Percentiles rank a stretch among this genome's conserved stretches.
Evolutionary conservation across 345 rosid genomes (phyloP).

Genomic region (Jatropha curcas): DNA sequence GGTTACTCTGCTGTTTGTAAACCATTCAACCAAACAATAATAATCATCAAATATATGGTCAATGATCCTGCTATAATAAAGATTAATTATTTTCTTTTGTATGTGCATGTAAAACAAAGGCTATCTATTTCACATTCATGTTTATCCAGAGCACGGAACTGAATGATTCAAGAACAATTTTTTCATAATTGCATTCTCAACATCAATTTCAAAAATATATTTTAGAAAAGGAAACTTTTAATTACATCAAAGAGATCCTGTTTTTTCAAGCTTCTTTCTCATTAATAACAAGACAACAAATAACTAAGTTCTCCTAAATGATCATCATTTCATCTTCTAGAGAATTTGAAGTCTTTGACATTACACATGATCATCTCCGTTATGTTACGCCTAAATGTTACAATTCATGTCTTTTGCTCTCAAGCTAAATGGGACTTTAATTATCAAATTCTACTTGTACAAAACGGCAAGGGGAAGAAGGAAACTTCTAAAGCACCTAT

Average conservation of each 20-base stretch:
- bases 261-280: neutral
- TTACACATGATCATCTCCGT: too few species aligned
- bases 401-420: too few species aligned
- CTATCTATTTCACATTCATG: neutral
- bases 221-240: neutral
- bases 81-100: too few species aligned
- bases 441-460: neutral
- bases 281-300: neutral
- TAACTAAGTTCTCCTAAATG: neutral
- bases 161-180: neutral
- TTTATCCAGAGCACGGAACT: neutral
- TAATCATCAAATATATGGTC: too few species aligned
- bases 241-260: neutral
- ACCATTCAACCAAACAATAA: neutral
- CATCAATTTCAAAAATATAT: neutral
- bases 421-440: too few species aligned
- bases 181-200: neutral
- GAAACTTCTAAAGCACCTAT: neutral
- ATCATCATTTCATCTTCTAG: neutral
- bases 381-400: too few species aligned
- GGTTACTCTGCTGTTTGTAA: neutral
- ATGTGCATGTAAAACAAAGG: too few species aligned
- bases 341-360: too few species aligned
- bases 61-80: too few species aligned
- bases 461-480: neutral